Conservation (phyloP, 192 early-diverging fungal genomes). For the Linnemannia zychae region DNA sequence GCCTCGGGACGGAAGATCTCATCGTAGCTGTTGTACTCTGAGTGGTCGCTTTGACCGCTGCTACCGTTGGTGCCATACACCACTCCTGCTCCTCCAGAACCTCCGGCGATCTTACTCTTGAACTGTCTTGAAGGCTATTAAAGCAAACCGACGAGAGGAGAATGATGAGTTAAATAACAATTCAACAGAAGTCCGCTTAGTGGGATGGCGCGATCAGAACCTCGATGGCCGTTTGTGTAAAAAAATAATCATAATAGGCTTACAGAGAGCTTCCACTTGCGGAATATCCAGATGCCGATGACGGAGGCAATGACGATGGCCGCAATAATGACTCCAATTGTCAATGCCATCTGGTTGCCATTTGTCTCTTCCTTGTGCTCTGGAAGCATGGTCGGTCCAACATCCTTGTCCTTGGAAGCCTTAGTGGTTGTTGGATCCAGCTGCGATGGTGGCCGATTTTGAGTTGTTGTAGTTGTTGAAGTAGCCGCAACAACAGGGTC, state of each 20-base stretch:
- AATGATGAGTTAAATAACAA: neutral
- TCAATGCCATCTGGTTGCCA: constrained; percentile 10
- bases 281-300: constrained; percentile 54
- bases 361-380: neutral
- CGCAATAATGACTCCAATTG: constrained; percentile 27
- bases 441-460: neutral
- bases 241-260: constrained; percentile 3
- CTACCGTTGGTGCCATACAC: neutral
- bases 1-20: constrained; percentile 7
- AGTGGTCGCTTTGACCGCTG: neutral
- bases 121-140: constrained; percentile 46
- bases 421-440: neutral
- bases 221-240: no score
- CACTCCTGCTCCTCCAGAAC: neutral
- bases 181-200: neutral
- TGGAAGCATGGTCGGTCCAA: neutral
- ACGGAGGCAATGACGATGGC: constrained; percentile 17
- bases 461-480: neutral
- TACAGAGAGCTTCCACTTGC: constrained; percentile 56
- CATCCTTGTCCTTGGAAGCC: neutral
- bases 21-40: constrained; percentile 20
- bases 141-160: neutral
- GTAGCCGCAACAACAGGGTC: neutral
- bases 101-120: constrained; percentile 31
- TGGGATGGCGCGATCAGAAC: no score